Evolutionary conservation across 2,329 filamentous ascomycete species (phyloP).

Genomic region (Sporothrix brasiliensis): DNA sequence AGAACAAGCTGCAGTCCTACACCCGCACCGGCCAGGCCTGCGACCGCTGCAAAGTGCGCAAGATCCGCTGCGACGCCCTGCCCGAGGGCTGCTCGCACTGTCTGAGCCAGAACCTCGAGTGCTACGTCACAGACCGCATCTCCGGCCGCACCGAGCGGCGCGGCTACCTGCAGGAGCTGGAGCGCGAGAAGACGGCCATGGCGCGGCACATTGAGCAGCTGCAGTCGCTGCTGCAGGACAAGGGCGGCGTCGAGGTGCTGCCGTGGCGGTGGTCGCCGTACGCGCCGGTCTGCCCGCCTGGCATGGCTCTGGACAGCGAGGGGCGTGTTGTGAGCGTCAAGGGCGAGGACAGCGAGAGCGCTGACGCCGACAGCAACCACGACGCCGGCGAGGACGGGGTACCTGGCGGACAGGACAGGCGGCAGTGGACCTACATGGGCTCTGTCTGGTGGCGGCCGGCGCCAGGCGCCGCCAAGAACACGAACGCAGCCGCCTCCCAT

Average conservation of each 20-base stretch:
- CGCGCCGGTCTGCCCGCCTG: constrained; percentile 39
- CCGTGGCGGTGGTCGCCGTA: constrained; percentile 49
- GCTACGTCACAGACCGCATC: constrained; percentile 83
- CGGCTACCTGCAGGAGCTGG: constrained; percentile 76
- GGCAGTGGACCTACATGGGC: constrained; percentile 45
- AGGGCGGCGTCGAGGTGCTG: constrained; percentile 62
- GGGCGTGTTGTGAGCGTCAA: constrained; percentile 36
- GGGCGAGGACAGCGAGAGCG: constrained; percentile 1
- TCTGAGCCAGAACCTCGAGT: constrained; percentile 72
- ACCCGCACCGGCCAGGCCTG: constrained; percentile 79
- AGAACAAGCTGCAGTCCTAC: constrained; percentile 58
- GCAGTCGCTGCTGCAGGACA: constrained; percentile 64
- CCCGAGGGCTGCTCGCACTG: constrained; percentile 83
- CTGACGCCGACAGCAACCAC: not conserved
- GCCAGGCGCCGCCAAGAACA: not conserved
- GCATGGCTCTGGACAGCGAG: constrained; percentile 39
- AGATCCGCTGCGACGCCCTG: constrained; percentile 83
- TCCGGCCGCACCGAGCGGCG: constrained; percentile 77
- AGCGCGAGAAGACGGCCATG: constrained; percentile 71
- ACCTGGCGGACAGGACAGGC: not conserved
- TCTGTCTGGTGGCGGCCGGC: constrained; percentile 42
- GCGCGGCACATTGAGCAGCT: constrained; percentile 68
- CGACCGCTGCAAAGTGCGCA: constrained; percentile 86
- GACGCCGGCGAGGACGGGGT: not conserved
- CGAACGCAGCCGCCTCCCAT: too few relatives aligned